Percentiles rank a stretch among this genome's conserved stretches.
These are phyloP conservation scores for Stropharia rugosoannulata DNA, from an alignment of 768 basidiomycete species.

Conservation along the genomic window DNA sequence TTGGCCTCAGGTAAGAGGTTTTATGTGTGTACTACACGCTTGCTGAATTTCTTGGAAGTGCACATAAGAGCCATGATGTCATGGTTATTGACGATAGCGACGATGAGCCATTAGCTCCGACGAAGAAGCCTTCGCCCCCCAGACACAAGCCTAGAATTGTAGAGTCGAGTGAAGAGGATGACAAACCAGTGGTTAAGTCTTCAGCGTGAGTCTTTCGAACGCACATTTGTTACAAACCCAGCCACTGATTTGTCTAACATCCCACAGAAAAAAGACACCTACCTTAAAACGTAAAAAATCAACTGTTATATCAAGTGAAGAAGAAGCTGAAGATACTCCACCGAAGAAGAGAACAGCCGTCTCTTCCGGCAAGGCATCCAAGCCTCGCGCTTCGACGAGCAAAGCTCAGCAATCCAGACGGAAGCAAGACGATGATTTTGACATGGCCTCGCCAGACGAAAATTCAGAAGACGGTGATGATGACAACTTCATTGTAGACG, in stretches of 20 bases:
- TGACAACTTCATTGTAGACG: slow-evolving; percentile 16
- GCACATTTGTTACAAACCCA: background rate
- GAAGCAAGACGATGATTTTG: slow-evolving; percentile 26
- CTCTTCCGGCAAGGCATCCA: slow-evolving; percentile 21
- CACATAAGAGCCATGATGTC: slow-evolving; percentile 5
- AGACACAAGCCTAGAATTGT: slow-evolving; percentile 9
- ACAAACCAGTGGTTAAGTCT: slow-evolving; percentile 1
- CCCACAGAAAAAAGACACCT: slow-evolving; percentile 7
- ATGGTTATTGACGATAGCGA: slow-evolving; percentile 26
- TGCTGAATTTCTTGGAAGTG: slow-evolving; percentile 1
- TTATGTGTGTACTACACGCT: background rate
- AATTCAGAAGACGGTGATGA: slow-evolving; percentile 14
- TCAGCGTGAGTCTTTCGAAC: slow-evolving; percentile 8
- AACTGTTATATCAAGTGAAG: slow-evolving; percentile 31
- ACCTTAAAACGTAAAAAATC: slow-evolving; percentile 20
- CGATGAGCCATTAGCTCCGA: slow-evolving; percentile 23
- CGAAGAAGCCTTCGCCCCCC: slow-evolving; percentile 12
- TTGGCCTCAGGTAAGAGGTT: background rate
- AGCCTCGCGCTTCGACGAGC: slow-evolving; percentile 23
- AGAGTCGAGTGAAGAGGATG: slow-evolving; percentile 36
- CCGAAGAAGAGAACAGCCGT: slow-evolving; percentile 41
- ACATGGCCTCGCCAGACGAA: slow-evolving; percentile 19
- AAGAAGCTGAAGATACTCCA: slow-evolving; percentile 33
- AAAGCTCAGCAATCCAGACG: slow-evolving; percentile 21
- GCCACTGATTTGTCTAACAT: background rate